These are phyloP conservation scores for Trichoderma brevicompactum DNA, from an alignment of 2,329 filamentous ascomycete genomes.

Conservation along the genomic window DNA sequence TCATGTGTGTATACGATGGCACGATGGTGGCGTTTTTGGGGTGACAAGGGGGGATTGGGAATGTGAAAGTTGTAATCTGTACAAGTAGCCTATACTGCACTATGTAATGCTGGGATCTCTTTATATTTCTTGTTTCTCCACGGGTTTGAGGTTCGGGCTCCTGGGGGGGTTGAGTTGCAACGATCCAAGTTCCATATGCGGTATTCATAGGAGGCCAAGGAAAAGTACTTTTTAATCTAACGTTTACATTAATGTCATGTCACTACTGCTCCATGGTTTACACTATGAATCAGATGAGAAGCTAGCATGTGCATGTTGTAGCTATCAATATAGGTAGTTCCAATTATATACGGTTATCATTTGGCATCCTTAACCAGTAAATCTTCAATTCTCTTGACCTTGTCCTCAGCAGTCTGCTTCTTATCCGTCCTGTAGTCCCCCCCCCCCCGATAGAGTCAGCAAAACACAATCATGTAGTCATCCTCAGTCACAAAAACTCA, in stretches of 20 bases:
- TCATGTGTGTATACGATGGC: neutral
- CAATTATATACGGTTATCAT: neutral
- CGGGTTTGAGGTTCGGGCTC: constrained; percentile 4
- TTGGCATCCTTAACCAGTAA: constrained; percentile 45
- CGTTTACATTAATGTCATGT: constrained; percentile 4
- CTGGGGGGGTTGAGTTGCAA: neutral
- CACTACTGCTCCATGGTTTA: no score
- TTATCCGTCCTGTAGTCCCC: constrained; percentile 77
- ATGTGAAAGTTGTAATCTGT: constrained; percentile 14
- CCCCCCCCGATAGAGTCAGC: neutral
- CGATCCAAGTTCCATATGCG: neutral
- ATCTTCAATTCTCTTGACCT: constrained; percentile 67
- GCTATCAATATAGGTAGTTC: neutral
- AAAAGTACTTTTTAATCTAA: constrained; percentile 14
- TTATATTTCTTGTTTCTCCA: neutral
- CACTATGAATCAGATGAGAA: no score
- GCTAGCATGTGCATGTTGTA: no score
- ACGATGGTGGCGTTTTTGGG: constrained; percentile 3
- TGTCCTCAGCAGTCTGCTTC: constrained; percentile 78
- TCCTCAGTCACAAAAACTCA: constrained; percentile 41
- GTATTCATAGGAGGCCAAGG: constrained; percentile 1
- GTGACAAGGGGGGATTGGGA: neutral
- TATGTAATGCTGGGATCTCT: constrained; percentile 25
- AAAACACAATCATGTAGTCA: neutral
- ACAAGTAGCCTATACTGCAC: constrained; percentile 30